Base-by-base conservation (phyloP, 805 yeast species). In the Nakazawaea populi region DNA sequence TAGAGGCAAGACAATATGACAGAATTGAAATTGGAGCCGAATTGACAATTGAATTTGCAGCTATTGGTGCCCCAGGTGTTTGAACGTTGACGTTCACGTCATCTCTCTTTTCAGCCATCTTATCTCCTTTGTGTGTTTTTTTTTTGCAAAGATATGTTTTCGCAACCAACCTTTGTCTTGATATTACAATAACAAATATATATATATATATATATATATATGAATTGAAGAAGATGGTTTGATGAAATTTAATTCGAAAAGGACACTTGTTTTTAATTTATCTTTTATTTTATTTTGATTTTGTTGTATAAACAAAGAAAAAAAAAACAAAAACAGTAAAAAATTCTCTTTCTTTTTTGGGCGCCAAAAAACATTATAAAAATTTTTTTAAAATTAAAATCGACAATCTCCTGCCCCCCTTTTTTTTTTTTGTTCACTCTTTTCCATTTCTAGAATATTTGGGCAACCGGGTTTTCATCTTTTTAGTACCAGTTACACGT, bases 1-100 rank as follows among this genome's bases (percentile, higher is more conserved):
- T 94, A 28, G 99, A 94, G 27, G 99, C 88, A 50, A 78, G 75
- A 77, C 99, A 94, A 81, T 94, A 94, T 37, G 87, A 78, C 53
- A 84, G 64, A 60, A 88, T 87, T 46, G 96, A 86, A 52, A 87
- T 63, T 9, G 85, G 84, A 7, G 81, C 84, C 11, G 81, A 76
- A 64, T 79, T 80, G 54, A 76, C 77, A 24, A 69, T 35, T 32
- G 57, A 57, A 37, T 37, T 37, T 8, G 57, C 42, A n/a, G 40
- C 36, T 6, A 36, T 36, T 24, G 44, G 37, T 10, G 48, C 29
- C 28, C n/a, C 27, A 9, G 12, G 14, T 42, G 29, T 27, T 35
- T 10, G 27, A 14, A 30, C 32, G 41, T 24, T 28, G 28, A 47
- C 46, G 37, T 41, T 47, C n/a, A 31, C 30, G 27, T 49, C 52